Evolutionary conservation across 179 eudicot genomes (phyloP), one percentile per base, ranked within the genome.

Genomic region (Vitellaria paradoxa): DNA sequence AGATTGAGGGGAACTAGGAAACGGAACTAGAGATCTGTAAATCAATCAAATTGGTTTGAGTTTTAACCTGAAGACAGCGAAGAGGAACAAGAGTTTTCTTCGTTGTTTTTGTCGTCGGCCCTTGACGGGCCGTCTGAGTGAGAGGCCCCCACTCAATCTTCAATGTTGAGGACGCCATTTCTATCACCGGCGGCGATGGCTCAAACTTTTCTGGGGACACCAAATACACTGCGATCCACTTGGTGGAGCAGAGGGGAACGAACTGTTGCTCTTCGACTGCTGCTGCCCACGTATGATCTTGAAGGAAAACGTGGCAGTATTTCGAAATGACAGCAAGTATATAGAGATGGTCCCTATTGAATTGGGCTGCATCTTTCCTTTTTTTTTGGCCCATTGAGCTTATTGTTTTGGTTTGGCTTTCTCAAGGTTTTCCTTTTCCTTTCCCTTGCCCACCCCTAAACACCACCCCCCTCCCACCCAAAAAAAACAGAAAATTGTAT

Each of bases 141-240:
- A 67, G 12, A 67, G 52, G 52, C 5, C 70, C 40, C 23, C 9
- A 6, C 70, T 17, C 52, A 8, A 67, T 50, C n/a, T 42, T 67
- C 70, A 18, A 40, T 7, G 70, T 67, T 13, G 52, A 67, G 52
- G 17, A 67, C 23, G 52, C 49, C 70, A 67, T 67, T 42, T 67
- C 37, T 10, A 50, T 17, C 61, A 65, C 52, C 52, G 24, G 12
- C 70, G 24, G 70, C 30, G 52, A 67, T 18, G 37, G 10, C 12
- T 5, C 70, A 5, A 7, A 45, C 23, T 18, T 42, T 67, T 12
- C 52, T 52, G 52, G 70, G 23, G 52, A 67, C 52, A 42, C 47
- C 52, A 9, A 67, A 23, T 40, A n/a, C 52, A 42, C 52, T 42
- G 8, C 18, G 49, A 37, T 65, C 20, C 20, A 37, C 69, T 30